Conservation (phyloP, 192 early-diverging fungal genomes). For the Mortierella hygrophila region DNA sequence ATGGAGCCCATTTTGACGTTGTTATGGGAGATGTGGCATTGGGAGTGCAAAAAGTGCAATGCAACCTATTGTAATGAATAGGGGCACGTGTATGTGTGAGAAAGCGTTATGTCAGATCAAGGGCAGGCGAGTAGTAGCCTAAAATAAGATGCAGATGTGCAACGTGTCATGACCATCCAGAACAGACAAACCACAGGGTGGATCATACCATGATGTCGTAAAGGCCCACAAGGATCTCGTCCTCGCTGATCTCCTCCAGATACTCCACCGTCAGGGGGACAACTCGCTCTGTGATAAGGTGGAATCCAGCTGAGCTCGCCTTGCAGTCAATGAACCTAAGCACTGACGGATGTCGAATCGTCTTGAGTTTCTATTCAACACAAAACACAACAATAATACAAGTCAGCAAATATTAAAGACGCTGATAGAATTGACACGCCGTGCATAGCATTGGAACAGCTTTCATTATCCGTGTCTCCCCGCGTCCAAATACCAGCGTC, state of each 20-base stretch:
- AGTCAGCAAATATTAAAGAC: neutral
- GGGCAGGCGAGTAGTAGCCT: neutral
- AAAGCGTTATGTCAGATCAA: neutral
- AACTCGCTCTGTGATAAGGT: slow-evolving; percentile 49
- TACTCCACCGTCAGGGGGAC: slow-evolving; percentile 41
- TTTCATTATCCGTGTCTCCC: too few relatives aligned
- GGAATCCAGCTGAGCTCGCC: slow-evolving; percentile 37
- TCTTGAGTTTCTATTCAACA: slow-evolving; percentile 46
- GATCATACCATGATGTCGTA: slow-evolving; percentile 49
- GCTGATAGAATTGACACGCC: neutral
- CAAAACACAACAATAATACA: neutral
- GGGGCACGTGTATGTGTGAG: neutral
- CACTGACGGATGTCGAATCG: slow-evolving; percentile 51
- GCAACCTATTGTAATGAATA: slow-evolving; percentile 31
- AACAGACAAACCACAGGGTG: neutral
- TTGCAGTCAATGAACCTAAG: slow-evolving; percentile 56
- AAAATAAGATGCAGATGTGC: neutral
- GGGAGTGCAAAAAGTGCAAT: slow-evolving; percentile 54
- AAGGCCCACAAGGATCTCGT: slow-evolving; percentile 50
- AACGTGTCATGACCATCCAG: neutral
- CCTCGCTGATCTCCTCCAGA: slow-evolving; percentile 39
- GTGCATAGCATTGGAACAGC: too few relatives aligned
- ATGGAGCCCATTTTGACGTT: slow-evolving; percentile 51
- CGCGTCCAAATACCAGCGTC: too few relatives aligned
- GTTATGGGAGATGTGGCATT: slow-evolving; percentile 52